Percentiles rank a stretch among this genome's conserved stretches.
Evolutionary conservation across 305 asterid species (phyloP).

Genomic region (Withania somnifera): DNA sequence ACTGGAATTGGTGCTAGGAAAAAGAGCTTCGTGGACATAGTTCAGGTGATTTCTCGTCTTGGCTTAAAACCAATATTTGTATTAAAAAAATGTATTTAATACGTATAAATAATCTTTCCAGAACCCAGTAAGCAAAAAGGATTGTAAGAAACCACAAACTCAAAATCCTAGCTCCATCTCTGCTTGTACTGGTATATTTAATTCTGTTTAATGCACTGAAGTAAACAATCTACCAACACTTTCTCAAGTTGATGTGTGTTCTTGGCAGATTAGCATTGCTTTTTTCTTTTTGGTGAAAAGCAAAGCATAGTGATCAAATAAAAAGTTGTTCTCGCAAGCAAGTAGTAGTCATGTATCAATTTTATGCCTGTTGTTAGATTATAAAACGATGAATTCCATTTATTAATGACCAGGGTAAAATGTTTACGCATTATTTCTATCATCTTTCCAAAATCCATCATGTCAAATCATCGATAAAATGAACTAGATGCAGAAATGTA

Average conservation of each 20-base stretch:
- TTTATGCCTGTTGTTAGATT: background rate
- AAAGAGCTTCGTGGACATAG: slow-evolving; percentile 88
- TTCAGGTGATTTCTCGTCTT: slow-evolving; percentile 43
- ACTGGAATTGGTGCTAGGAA: slow-evolving; percentile 59
- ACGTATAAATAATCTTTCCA: too few species aligned
- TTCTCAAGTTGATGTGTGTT: slow-evolving; percentile 3
- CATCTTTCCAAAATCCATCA: background rate
- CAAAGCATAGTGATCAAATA: background rate
- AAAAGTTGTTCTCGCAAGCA: background rate
- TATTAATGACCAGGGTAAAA: background rate
- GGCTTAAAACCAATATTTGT: too few species aligned
- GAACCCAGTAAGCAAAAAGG: too few species aligned
- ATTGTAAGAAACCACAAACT: too few species aligned
- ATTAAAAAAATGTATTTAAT: too few species aligned
- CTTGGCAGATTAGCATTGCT: background rate
- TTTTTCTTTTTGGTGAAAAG: background rate
- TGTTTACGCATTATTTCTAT: background rate
- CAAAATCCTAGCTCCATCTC: too few species aligned
- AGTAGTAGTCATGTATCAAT: background rate
- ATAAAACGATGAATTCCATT: background rate
- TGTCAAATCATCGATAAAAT: background rate
- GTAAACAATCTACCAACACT: slow-evolving; percentile 28
- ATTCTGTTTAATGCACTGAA: slow-evolving; percentile 32
- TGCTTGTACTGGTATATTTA: too few species aligned
- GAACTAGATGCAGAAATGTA: background rate